Evolutionary conservation across 2,329 filamentous ascomycete genomes (phyloP).

Genomic region (Gyromitra esculenta): DNA sequence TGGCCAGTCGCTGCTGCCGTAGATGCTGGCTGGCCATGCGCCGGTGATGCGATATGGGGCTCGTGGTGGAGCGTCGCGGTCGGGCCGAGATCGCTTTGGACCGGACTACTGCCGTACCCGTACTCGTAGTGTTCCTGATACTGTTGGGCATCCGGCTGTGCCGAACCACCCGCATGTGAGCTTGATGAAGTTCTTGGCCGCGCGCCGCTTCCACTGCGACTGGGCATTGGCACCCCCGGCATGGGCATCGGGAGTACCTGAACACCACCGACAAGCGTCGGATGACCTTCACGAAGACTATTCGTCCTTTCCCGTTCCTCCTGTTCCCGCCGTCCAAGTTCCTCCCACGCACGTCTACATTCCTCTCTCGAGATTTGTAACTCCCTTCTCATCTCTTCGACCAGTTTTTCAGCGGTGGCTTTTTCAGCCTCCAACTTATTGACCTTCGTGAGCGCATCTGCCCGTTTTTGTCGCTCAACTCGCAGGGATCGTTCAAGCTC

Average conservation of each 20-base stretch:
- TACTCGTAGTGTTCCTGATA: constrained; percentile 51
- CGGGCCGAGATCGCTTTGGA: constrained; percentile 54
- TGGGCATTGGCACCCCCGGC: constrained; percentile 71
- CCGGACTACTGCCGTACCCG: constrained; percentile 54
- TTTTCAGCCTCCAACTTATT: constrained; percentile 71
- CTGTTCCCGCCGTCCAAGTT: constrained; percentile 89
- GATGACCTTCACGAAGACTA: constrained; percentile 85
- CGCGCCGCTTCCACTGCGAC: constrained; percentile 60
- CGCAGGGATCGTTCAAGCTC: constrained; percentile 80
- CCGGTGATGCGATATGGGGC: constrained; percentile 55
- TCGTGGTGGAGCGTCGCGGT: constrained; percentile 54
- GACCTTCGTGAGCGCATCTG: constrained; percentile 69
- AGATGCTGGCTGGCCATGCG: constrained; percentile 47
- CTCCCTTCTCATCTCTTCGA: constrained; percentile 92
- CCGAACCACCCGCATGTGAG: constrained; percentile 43
- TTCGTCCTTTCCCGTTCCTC: constrained; percentile 87
- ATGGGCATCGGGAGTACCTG: constrained; percentile 90
- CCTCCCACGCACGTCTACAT: constrained; percentile 94
- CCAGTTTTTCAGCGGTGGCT: constrained; percentile 75
- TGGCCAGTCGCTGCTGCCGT: constrained; percentile 42
- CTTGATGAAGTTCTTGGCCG: constrained; percentile 53
- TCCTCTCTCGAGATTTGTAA: constrained; percentile 95
- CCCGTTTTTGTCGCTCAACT: constrained; percentile 75
- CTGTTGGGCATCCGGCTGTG: constrained; percentile 46
- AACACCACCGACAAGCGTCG: constrained; percentile 89